These are phyloP conservation scores for Aspergillus uvarum DNA, from an alignment of 2,329 filamentous ascomycete species.

Conservation along the genomic window DNA sequence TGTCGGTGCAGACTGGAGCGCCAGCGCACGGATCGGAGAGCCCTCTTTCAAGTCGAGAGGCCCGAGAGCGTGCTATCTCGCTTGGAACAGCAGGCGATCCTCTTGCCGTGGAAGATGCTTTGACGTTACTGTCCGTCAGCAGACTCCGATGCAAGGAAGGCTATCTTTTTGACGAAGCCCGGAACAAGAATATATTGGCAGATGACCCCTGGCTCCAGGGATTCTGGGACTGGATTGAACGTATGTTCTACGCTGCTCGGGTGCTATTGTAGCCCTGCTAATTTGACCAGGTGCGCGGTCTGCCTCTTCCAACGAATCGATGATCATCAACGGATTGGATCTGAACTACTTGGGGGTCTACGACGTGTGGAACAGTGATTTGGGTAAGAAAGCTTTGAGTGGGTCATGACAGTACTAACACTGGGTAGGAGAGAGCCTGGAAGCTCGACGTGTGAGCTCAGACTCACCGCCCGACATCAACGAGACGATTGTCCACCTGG, in stretches of 20 bases:
- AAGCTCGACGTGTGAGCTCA: constrained; percentile 31
- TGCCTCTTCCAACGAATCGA: constrained; percentile 48
- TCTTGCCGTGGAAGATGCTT: constrained; percentile 40
- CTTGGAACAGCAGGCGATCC: constrained; percentile 27
- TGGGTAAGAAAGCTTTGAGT: constrained; percentile 41
- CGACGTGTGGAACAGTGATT: constrained; percentile 58
- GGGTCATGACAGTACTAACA: constrained; percentile 10
- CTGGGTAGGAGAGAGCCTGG: constrained; percentile 33
- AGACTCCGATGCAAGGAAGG: constrained; percentile 55
- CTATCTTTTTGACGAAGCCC: constrained; percentile 53
- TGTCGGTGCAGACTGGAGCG: constrained; percentile 18
- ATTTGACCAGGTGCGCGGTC: constrained; percentile 36
- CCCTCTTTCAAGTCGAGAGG: constrained; percentile 41
- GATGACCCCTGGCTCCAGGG: constrained; percentile 58
- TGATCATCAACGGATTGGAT: constrained; percentile 58
- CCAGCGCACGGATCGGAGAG: constrained; percentile 9
- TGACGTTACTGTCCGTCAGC: constrained; percentile 43
- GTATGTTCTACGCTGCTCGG: constrained; percentile 32
- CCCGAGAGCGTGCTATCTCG: constrained; percentile 36
- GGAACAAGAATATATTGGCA: constrained; percentile 55
- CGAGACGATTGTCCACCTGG: constrained; percentile 52
- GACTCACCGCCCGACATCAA: constrained; percentile 29
- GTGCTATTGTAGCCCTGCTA: constrained; percentile 4
- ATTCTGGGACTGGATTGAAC: constrained; percentile 59
- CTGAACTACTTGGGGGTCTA: constrained; percentile 61